Base-by-base conservation (phyloP, 1,284 basidiomycete genomes). In the Inonotus hispidus region DNA sequence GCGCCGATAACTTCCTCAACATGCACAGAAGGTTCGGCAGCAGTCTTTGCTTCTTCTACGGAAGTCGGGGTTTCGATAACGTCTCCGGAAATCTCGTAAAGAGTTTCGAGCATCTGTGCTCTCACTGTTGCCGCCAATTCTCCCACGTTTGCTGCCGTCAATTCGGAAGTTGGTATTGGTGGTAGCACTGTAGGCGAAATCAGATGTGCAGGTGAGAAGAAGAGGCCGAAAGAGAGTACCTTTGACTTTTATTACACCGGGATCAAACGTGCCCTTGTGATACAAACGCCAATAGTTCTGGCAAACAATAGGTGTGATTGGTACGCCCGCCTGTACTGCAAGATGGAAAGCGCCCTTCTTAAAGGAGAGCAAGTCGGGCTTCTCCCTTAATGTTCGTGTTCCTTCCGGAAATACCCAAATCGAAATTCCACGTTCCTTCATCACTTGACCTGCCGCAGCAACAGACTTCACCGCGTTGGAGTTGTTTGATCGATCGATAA, bases 301-400 rank as follows among this genome's bases (percentile, higher is more conserved):
- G 66, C 88, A 89, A 0, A 99, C 89, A 58, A 99, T 84, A 8
- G 96, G 95, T 16, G 94, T 82, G 67, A 99, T 88, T 5, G 95
- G 94, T 49, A 96, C 81, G 23, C 88, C 88, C 6, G 89, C 88
- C 74, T 97, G 89, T 14, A 98, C 81, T 13, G 97, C 96, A 39
- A 98, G 82, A 71, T 99, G 94, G 81, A 99, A 99, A 0, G 95
- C 95, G 43, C 97, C 97, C 75, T 98, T 99, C 79, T 99, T 99
- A 78, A 99, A 91, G 0, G 93, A 90, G 2, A 94, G 79, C 70
- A 98, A 74, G 37, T 82, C 79, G 7, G 87, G 81, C 49, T 80
- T 76, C 65, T 85, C 77, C n/a, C 81, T 79, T 60, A 82, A 81
- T 25, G 90, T 86, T 25, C 97, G 84, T 2, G 95, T 98, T 38